These are phyloP conservation scores for Russula sp. DNA, from an alignment of 768 basidiomycete species.

Conservation along the genomic window DNA sequence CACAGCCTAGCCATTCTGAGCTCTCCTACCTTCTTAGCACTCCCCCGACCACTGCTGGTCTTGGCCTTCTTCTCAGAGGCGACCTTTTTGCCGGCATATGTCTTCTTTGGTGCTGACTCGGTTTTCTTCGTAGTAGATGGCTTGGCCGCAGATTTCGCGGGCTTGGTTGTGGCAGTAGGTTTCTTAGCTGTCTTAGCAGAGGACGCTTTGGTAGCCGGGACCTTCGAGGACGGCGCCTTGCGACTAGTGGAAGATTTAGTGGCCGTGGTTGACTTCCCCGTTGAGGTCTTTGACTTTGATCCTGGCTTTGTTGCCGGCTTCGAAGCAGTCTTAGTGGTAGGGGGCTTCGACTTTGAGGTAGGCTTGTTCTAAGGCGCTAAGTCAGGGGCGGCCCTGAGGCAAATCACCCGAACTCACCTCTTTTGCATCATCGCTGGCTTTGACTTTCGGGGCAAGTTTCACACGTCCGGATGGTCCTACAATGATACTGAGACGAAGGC, in stretches of 20 bases:
- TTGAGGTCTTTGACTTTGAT: slow-evolving; percentile 37
- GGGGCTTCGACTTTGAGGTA: slow-evolving; percentile 37
- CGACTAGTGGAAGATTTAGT: slow-evolving; percentile 37
- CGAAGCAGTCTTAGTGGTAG: slow-evolving; percentile 35
- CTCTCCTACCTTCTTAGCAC: slow-evolving; percentile 59
- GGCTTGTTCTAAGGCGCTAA: slow-evolving; percentile 39
- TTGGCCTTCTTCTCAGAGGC: slow-evolving; percentile 28
- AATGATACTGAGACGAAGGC: slow-evolving; percentile 12
- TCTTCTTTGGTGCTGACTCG: slow-evolving; percentile 32
- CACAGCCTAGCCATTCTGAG: neutral
- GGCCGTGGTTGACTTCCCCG: slow-evolving; percentile 33
- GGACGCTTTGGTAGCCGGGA: slow-evolving; percentile 27
- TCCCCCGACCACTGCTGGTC: slow-evolving; percentile 40
- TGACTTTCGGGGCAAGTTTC: slow-evolving; percentile 66
- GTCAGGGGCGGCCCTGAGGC: slow-evolving; percentile 18
- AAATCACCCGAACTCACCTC: slow-evolving; percentile 45
- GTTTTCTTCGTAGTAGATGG: slow-evolving; percentile 35
- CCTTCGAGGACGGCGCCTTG: slow-evolving; percentile 27
- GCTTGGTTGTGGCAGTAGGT: slow-evolving; percentile 18
- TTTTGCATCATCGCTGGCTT: slow-evolving; percentile 52
- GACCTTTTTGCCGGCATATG: slow-evolving; percentile 27
- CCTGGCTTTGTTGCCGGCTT: slow-evolving; percentile 35
- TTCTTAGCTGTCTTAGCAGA: slow-evolving; percentile 26
- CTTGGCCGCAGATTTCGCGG: slow-evolving; percentile 19
- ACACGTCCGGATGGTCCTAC: slow-evolving; percentile 51